Conservation (phyloP, 306 rosid species). For the Prunus kanzakura region DNA sequence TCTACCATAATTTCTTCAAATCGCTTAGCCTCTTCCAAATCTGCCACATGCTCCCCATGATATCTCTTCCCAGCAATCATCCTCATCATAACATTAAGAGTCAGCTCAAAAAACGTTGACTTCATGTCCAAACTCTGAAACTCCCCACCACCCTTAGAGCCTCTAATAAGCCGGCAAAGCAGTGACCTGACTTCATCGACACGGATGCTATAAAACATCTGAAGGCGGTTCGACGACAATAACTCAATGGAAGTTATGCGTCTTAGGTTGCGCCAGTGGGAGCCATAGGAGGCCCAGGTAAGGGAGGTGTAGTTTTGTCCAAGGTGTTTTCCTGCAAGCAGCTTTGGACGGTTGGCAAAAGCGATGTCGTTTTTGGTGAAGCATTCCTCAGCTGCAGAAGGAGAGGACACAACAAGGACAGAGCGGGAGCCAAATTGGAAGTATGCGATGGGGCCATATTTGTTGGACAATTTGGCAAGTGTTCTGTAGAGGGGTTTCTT, state of each 20-base stretch:
- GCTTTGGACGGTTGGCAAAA: conserved; percentile 42
- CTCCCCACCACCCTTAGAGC: conserved; percentile 3
- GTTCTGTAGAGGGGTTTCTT: conserved; percentile 30
- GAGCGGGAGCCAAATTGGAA: conserved; percentile 32
- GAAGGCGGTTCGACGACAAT: conserved; percentile 27
- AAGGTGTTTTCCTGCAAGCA: conserved; percentile 27
- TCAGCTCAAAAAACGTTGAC: conserved; percentile 16
- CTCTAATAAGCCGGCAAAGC: background rate
- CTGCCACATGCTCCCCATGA: conserved; percentile 22
- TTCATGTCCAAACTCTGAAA: conserved; percentile 17
- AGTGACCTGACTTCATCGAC: conserved; percentile 29
- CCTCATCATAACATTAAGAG: conserved; percentile 36
- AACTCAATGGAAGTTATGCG: conserved; percentile 29
- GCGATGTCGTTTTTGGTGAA: conserved; percentile 31
- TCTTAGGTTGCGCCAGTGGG: conserved; percentile 38
- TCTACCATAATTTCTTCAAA: conserved; percentile 22
- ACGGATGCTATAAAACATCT: conserved; percentile 21
- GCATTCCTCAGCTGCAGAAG: conserved; percentile 37
- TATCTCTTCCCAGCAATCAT: conserved; percentile 41
- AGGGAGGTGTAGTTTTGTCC: conserved; percentile 32
- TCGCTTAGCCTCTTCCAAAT: conserved; percentile 14
- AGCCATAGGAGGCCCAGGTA: conserved; percentile 35
- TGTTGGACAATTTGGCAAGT: conserved; percentile 24
- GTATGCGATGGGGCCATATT: conserved; percentile 28
- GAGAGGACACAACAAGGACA: conserved; percentile 37